Evolutionary conservation across 495 filamentous ascomycete genomes (phyloP), one percentile per base, ranked within the genome.

Genomic region (Neurospora sublineolata): DNA sequence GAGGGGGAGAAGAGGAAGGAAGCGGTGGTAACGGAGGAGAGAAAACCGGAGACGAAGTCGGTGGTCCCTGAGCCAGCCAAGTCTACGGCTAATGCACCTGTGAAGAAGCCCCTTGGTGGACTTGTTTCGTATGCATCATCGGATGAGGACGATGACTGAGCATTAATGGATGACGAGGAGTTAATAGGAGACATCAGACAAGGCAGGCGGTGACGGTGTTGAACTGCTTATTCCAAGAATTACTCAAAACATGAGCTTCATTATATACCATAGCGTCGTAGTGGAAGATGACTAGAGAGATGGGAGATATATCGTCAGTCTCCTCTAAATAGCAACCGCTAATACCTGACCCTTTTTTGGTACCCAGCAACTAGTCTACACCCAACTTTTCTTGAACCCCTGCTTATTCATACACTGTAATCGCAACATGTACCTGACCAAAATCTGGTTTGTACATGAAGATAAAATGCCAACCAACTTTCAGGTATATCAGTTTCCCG

Each of bases 101-200:
- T 67, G 11, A 73, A 71, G 38, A 76, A 74, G 69, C 44, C 73
- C n/a, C 37, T 71, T 7, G 75, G 73, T 4, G 77, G 77, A 2
- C 68, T 78, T 68, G 76, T 80, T 30, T 75, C 73, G 27, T 80
- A 80, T 33, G 79, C 73, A 1, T 80, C 79, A 7, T 76, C 75
- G 30, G 69, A 70, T 60, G 75, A 78, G 46, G 74, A 75, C 14
- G 77, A 80, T 69, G 77, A 80, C 23, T 73, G 74, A 77, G 14
- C 67, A 52, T 36, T 69, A 41, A 68, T 2, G n/a, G n/a, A n/a
- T n/a, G n/a, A n/a, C n/a, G n/a, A n/a, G n/a, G n/a, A n/a, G n/a
- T n/a, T n/a, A n/a, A n/a, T n/a, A n/a, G n/a, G n/a, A n/a, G n/a
- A n/a, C 38, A 52, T 5, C 20, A 16, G 60, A 36, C 39, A 20